These are phyloP conservation scores for Dictyophora rubrovolvata DNA, from an alignment of 768 basidiomycete genomes.

Conservation along the genomic window DNA sequence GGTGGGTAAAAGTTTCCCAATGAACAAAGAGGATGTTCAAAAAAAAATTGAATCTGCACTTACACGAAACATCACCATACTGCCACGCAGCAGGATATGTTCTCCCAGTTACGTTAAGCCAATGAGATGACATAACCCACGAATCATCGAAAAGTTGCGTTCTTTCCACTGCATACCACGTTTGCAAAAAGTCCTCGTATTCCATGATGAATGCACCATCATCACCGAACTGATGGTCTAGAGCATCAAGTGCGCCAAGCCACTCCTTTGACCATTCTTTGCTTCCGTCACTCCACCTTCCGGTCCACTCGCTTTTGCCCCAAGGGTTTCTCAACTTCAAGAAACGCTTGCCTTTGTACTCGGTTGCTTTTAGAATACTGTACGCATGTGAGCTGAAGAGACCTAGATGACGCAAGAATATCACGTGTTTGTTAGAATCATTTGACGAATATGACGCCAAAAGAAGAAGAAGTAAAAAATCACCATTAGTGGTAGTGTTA, in stretches of 20 bases:
- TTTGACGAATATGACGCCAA: not conserved
- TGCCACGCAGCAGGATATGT: conserved; percentile 40
- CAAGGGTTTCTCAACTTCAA: conserved; percentile 38
- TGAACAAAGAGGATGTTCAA: not conserved
- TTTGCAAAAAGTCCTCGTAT: conserved; percentile 34
- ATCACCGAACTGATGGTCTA: conserved; percentile 23
- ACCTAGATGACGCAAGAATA: not conserved
- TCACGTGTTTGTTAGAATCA: not conserved
- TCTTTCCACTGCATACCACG: conserved; percentile 34
- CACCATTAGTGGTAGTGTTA: conserved; percentile 4
- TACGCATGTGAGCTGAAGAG: conserved; percentile 29
- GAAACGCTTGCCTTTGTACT: conserved; percentile 37
- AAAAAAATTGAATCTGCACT: conserved; percentile 13
- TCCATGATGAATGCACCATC: conserved; percentile 20
- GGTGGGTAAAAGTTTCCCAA: conserved; percentile 10
- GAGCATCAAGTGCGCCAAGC: conserved; percentile 30
- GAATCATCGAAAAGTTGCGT: conserved; percentile 37
- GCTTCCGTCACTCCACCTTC: conserved; percentile 17
- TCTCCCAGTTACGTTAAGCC: conserved; percentile 36
- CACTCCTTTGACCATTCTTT: conserved; percentile 26
- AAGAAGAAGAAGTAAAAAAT: not conserved
- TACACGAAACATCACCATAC: conserved; percentile 46
- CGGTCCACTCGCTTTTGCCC: conserved; percentile 12
- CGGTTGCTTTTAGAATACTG: conserved; percentile 35
- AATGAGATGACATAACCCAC: conserved; percentile 40